Percentiles rank a stretch among this genome's conserved stretches.
Conservation (phyloP, 306 rosid genomes). For the Begonia loranthoides region DNA sequence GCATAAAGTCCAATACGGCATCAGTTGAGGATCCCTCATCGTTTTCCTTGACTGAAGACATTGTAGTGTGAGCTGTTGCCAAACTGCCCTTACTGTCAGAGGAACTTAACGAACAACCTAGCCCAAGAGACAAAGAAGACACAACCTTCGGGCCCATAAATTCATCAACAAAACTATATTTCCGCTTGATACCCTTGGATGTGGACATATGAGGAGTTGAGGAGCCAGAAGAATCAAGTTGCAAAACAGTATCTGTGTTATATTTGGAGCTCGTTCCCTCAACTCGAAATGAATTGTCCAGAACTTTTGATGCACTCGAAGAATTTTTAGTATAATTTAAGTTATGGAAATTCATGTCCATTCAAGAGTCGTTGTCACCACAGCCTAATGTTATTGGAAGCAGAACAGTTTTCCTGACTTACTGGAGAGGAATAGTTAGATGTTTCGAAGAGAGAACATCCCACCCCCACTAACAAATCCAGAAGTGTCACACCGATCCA, state of each 20-base stretch:
- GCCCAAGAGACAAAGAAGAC: slow-evolving; percentile 68
- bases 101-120: slow-evolving; percentile 65
- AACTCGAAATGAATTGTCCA: slow-evolving; percentile 45
- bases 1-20: slow-evolving; percentile 54
- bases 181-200: slow-evolving; percentile 63
- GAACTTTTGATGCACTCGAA: slow-evolving; percentile 48
- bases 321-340: slow-evolving; percentile 44
- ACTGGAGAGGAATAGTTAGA: slow-evolving; percentile 32
- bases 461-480: slow-evolving; percentile 99
- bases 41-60: slow-evolving; percentile 77
- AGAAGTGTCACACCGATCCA: slow-evolving; percentile 95
- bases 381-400: slow-evolving; percentile 9
- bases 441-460: slow-evolving; percentile 24
- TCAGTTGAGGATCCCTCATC: slow-evolving; percentile 87
- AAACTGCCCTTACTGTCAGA: slow-evolving; percentile 92
- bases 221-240: slow-evolving; percentile 61
- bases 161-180: slow-evolving; percentile 52
- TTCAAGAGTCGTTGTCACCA: slow-evolving; percentile 27
- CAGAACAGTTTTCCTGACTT: slow-evolving; percentile 35
- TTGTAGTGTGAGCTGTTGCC: slow-evolving; percentile 64
- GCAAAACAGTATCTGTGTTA: slow-evolving; percentile 48
- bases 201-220: slow-evolving; percentile 23
- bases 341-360: slow-evolving; percentile 52
- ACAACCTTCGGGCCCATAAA: slow-evolving; percentile 37
- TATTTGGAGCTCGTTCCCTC: slow-evolving; percentile 27